phyloP scores from a whole-genome alignment of 2,329 filamentous ascomycete species.

The Sphaerostilbella broomeana region DNA sequence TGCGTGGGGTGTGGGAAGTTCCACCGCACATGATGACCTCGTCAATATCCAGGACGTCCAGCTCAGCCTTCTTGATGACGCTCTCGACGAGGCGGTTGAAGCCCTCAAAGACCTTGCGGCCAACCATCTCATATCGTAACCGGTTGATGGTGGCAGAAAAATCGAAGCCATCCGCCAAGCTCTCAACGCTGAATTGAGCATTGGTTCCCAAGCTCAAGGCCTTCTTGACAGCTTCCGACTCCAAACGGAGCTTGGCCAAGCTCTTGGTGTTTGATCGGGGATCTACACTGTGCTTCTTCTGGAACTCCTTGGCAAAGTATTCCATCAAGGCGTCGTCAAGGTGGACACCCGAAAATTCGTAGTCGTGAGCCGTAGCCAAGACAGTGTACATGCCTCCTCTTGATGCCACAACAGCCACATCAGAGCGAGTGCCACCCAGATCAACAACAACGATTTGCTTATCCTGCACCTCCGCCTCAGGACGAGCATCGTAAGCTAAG shows the following conservation, averaged over 20 bases:
- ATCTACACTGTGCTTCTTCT: slow-evolving; percentile 91
- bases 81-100: slow-evolving; percentile 81
- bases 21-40: slow-evolving; percentile 93
- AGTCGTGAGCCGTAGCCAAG: slow-evolving; percentile 89
- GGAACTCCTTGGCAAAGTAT: slow-evolving; percentile 97
- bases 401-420: slow-evolving; percentile 84
- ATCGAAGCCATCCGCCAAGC: slow-evolving; percentile 80
- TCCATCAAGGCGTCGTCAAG: slow-evolving; percentile 90
- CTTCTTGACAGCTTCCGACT: slow-evolving; percentile 88
- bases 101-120: slow-evolving; percentile 77
- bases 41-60: slow-evolving; percentile 88
- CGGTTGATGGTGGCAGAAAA: slow-evolving; percentile 90
- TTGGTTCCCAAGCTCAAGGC: slow-evolving; percentile 81
- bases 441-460: slow-evolving; percentile 90
- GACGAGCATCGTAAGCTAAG: slow-evolving; percentile 83
- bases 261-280: slow-evolving; percentile 74
- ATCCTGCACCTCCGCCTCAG: slow-evolving; percentile 67
- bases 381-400: slow-evolving; percentile 95
- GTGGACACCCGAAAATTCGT: slow-evolving; percentile 79
- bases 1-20: slow-evolving; percentile 86
- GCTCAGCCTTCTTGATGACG: slow-evolving; percentile 81
- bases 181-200: slow-evolving; percentile 89
- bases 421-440: slow-evolving; percentile 84
- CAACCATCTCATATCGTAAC: slow-evolving; percentile 84
- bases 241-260: slow-evolving; percentile 85